phyloP scores from a whole-genome alignment of 179 eudicot species.

The Beta macrorhiza region DNA sequence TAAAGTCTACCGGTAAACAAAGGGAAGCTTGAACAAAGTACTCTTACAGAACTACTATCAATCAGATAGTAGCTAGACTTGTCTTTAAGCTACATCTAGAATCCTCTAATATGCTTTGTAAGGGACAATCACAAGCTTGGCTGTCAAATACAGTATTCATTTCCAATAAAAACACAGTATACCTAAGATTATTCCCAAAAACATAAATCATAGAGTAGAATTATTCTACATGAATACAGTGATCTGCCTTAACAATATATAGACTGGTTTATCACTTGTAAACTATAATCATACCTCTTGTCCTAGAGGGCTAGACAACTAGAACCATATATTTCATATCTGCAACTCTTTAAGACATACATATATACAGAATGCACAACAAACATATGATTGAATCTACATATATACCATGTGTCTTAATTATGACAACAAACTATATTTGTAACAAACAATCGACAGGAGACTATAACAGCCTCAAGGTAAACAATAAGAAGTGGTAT shows the following conservation, averaged over 20 bases:
- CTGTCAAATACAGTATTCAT: background rate
- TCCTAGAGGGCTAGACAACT: too few relatives aligned
- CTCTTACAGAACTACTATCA: constrained; percentile 17
- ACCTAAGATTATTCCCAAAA: constrained; percentile 26
- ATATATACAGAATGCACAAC: too few relatives aligned
- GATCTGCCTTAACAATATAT: background rate
- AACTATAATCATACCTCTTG: too few relatives aligned
- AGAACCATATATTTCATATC: too few relatives aligned
- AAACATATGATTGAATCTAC: too few relatives aligned
- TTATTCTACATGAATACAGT: constrained; percentile 3
- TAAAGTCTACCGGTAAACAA: constrained; percentile 23
- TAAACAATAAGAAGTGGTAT: too few relatives aligned
- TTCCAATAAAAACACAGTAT: constrained; percentile 22
- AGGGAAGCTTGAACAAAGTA: constrained; percentile 23
- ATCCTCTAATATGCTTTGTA: constrained; percentile 16
- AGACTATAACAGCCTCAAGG: too few relatives aligned
- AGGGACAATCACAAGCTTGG: constrained; percentile 12
- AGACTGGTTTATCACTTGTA: too few relatives aligned
- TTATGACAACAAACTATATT: too few relatives aligned
- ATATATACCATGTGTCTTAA: too few relatives aligned
- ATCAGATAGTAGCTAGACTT: constrained; percentile 13
- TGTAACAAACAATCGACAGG: too few relatives aligned
- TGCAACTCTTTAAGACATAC: too few relatives aligned
- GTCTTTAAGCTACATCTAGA: background rate
- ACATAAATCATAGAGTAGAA: background rate